These are phyloP conservation scores for Cymbidium sinense DNA, from an alignment of 106 monocot species.

Conservation along the genomic window DNA sequence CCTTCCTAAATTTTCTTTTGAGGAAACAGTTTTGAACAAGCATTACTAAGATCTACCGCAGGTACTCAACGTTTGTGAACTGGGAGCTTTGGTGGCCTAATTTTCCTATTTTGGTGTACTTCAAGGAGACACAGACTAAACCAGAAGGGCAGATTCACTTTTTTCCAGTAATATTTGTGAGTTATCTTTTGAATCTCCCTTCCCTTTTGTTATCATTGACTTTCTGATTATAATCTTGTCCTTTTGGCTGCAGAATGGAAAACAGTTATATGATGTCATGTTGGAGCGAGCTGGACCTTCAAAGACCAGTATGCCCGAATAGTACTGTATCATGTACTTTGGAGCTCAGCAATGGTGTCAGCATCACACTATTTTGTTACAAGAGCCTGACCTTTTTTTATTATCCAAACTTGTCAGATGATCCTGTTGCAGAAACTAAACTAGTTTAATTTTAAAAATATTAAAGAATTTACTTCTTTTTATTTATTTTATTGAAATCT, in stretches of 20 bases:
- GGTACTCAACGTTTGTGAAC: constrained; percentile 93
- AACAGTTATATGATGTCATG: constrained; percentile 78
- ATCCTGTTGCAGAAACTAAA: no score
- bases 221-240: neutral
- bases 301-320: constrained; percentile 48
- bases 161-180: constrained; percentile 93
- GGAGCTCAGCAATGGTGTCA: no score
- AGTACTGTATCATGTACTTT: neutral
- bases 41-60: constrained; percentile 8
- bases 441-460: no score
- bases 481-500: no score
- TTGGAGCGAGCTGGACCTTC: constrained; percentile 64
- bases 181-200: constrained; percentile 8
- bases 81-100: constrained; percentile 99
- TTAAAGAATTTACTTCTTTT: no score
- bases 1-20: neutral
- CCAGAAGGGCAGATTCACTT: constrained; percentile 97
- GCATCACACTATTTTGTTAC: no score
- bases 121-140: constrained; percentile 94
- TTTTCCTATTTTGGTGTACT: constrained; percentile 90
- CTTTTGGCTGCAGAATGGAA: constrained; percentile 45
- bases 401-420: no score
- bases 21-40: neutral
- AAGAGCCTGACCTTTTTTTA: no score
- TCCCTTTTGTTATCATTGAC: neutral